Evolutionary conservation across 768 basidiomycete genomes (phyloP).

Genomic region (Termitomyces sp.): DNA sequence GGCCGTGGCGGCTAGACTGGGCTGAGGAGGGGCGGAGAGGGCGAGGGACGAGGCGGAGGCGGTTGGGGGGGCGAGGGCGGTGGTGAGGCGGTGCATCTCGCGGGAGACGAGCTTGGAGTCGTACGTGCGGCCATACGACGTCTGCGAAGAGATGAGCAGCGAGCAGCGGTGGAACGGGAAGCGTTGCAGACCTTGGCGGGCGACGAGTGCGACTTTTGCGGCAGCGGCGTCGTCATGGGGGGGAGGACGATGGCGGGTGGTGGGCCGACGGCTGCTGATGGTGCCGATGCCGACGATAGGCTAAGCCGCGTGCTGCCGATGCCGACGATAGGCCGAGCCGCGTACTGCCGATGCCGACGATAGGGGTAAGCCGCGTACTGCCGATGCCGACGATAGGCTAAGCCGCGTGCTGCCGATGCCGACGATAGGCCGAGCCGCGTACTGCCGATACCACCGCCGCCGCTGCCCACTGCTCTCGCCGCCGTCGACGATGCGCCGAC

Average conservation of each 20-base stretch:
- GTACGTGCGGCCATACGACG: slow-evolving; percentile 68
- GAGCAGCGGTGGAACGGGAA: neutral
- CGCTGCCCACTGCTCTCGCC: too few species aligned
- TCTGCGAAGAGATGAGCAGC: slow-evolving; percentile 21
- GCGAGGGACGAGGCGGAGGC: slow-evolving; percentile 48
- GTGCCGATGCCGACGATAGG: too few species aligned
- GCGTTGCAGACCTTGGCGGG: slow-evolving; percentile 41
- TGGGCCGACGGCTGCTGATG: too few species aligned
- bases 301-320: too few species aligned
- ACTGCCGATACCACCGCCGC: too few species aligned
- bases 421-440: too few species aligned
- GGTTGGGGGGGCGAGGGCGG: slow-evolving; percentile 45
- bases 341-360: too few species aligned
- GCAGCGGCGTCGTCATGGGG: slow-evolving; percentile 33
- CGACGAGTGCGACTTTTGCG: slow-evolving; percentile 40
- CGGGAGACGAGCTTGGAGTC: slow-evolving; percentile 77
- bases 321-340: too few species aligned
- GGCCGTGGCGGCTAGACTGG: slow-evolving; percentile 35
- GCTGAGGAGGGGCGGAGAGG: slow-evolving; percentile 35
- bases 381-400: too few species aligned
- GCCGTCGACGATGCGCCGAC: too few species aligned
- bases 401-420: too few species aligned
- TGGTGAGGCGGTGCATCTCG: slow-evolving; percentile 83
- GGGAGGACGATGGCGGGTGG: slow-evolving; percentile 17
- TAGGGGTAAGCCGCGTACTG: too few species aligned